A percentile compares a stretch with the other conserved stretches of the same genome.
Conservation (phyloP, 2,329 filamentous ascomycete species). For the Aureobasidium sp. region DNA sequence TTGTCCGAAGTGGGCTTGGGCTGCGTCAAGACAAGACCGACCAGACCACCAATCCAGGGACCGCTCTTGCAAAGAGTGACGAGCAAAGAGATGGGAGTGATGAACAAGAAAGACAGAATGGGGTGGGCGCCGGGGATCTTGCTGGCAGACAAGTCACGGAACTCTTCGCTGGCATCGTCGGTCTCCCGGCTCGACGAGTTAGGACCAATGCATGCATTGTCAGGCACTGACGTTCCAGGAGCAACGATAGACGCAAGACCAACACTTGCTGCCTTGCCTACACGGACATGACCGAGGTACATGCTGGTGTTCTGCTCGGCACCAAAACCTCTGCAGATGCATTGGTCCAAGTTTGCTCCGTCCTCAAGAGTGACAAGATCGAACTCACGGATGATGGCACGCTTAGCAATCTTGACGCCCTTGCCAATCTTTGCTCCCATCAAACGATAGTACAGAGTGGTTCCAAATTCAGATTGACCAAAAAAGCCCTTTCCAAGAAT, state of each 20-base stretch:
- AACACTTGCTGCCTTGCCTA: constrained; percentile 43
- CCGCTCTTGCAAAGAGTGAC: constrained; percentile 38
- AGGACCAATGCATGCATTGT: constrained; percentile 47
- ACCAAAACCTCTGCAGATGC: constrained; percentile 47
- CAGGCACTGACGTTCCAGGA: constrained; percentile 43
- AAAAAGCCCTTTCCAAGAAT: constrained; percentile 45
- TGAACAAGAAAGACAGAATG: constrained; percentile 37
- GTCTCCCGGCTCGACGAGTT: constrained; percentile 54
- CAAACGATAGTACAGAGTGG: constrained; percentile 43
- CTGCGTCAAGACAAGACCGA: constrained; percentile 40
- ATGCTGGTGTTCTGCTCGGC: constrained; percentile 53
- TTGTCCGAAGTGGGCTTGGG: constrained; percentile 30
- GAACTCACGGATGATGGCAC: constrained; percentile 46
- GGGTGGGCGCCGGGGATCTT: constrained; percentile 41
- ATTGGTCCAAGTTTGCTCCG: constrained; percentile 42
- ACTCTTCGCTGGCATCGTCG: constrained; percentile 40
- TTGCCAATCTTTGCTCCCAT: constrained; percentile 49
- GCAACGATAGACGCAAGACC: constrained; percentile 46
- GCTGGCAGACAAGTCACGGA: constrained; percentile 38
- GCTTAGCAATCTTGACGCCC: constrained; percentile 41
- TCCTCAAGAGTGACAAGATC: constrained; percentile 51
- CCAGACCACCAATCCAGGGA: constrained; percentile 36
- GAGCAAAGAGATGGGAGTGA: constrained; percentile 37
- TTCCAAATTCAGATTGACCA: constrained; percentile 33
- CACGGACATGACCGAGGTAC: constrained; percentile 47